Evolutionary conservation across 2,329 filamentous ascomycete genomes (phyloP).

Genomic region (Colletotrichum zoysiae): DNA sequence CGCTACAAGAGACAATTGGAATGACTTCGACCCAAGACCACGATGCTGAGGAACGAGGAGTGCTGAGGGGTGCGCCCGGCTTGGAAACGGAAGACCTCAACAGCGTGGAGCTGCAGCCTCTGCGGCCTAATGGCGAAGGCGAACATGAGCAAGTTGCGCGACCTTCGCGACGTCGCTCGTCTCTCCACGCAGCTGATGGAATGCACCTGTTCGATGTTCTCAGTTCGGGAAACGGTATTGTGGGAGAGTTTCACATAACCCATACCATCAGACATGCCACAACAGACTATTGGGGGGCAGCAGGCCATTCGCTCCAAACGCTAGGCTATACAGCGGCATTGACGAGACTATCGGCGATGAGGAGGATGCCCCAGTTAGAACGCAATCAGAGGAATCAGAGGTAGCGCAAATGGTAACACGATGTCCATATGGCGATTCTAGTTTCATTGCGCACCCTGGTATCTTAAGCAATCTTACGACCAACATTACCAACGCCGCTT

Average conservation of each 20-base stretch:
- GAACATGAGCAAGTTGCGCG: conserved; percentile 34
- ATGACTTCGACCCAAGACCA: conserved; percentile 57
- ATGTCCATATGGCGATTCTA: conserved; percentile 19
- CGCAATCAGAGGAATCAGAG: conserved; percentile 38
- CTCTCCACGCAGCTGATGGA: conserved; percentile 41
- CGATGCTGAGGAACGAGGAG: conserved; percentile 69
- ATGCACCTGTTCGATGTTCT: conserved; percentile 62
- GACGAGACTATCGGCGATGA: conserved; percentile 51
- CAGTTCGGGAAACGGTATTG: conserved; percentile 66
- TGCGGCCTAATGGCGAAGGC: conserved; percentile 34
- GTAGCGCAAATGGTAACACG: conserved; percentile 28
- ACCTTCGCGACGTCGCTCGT: conserved; percentile 43
- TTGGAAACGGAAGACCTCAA: conserved; percentile 53
- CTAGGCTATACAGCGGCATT: conserved; percentile 67
- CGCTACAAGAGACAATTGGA: conserved; percentile 19
- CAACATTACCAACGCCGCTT: conserved; percentile 92
- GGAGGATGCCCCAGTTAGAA: conserved; percentile 38
- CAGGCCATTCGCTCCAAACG: conserved; percentile 66
- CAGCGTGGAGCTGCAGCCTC: conserved; percentile 61
- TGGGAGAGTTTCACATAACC: conserved; percentile 66
- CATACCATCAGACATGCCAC: conserved; percentile 63
- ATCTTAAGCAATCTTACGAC: conserved; percentile 81
- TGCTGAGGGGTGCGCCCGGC: conserved; percentile 56
- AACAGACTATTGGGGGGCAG: conserved; percentile 59
- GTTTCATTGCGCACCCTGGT: conserved; percentile 42